Conservation (phyloP, 768 basidiomycete genomes). For the Vararia minispora region DNA sequence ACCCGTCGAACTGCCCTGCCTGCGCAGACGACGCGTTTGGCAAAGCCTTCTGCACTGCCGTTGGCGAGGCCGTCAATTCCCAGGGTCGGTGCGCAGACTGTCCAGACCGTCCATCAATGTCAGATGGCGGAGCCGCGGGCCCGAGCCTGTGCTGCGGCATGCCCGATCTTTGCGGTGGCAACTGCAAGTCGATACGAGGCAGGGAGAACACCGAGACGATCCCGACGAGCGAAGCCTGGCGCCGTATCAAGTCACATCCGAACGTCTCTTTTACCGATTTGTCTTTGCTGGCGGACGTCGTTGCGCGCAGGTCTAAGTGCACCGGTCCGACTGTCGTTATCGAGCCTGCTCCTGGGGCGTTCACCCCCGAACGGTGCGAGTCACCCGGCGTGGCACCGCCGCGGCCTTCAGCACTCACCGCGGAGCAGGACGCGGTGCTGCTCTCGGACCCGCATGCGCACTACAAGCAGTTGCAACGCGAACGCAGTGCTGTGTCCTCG, state of each 20-base stretch:
- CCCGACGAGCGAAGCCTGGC: conserved; percentile 77
- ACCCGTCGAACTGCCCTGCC: conserved; percentile 76
- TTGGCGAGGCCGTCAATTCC: conserved; percentile 49
- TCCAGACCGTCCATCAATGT: conserved; percentile 27
- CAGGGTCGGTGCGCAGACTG: conserved; percentile 43
- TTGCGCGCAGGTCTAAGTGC: conserved; percentile 73
- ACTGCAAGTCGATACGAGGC: conserved; percentile 20
- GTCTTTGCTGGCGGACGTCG: conserved; percentile 77
- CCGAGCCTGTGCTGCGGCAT: no score
- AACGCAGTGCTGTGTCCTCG: conserved; percentile 15
- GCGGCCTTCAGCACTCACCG: conserved; percentile 4
- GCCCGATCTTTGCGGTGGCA: no score
- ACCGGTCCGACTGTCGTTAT: conserved; percentile 57
- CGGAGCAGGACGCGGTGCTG: conserved; percentile 28
- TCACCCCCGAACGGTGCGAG: conserved; percentile 34
- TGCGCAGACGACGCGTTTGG: conserved; percentile 83
- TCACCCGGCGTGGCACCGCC: conserved; percentile 20
- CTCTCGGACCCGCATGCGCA: conserved; percentile 45
- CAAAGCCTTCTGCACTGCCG: conserved; percentile 76
- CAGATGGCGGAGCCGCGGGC: conserved; percentile 13
- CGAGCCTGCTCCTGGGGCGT: conserved; percentile 38
- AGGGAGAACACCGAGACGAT: conserved; percentile 37
- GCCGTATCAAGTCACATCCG: conserved; percentile 76
- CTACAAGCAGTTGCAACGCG: conserved; percentile 34
- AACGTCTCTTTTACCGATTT: conserved; percentile 82